These are phyloP conservation scores for Globisporangium paddicum DNA, from an alignment of 352 stramenopile species.

Conservation along the genomic window DNA sequence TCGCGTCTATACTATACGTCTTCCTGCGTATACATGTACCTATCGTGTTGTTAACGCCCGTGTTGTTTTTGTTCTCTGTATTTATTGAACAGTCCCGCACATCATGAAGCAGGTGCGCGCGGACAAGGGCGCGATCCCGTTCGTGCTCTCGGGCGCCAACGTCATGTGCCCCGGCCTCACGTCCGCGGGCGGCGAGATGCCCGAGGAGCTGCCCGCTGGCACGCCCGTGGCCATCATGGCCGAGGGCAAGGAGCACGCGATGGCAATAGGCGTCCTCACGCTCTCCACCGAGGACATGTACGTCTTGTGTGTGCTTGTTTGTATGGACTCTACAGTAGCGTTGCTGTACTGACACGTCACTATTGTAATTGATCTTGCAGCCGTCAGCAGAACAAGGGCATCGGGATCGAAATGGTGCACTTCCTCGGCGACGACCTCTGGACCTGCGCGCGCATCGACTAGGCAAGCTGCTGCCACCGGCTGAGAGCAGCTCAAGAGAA, in stretches of 20 bases:
- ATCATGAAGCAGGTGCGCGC: constrained; percentile 93
- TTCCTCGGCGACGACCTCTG: constrained; percentile 97
- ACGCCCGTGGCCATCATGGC: constrained; percentile 95
- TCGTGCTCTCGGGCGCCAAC: constrained; percentile 96
- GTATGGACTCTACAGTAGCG: background rate
- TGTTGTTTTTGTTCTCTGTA: background rate
- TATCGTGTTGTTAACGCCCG: background rate
- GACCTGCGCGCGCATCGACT: constrained; percentile 80
- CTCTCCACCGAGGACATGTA: constrained; percentile 97
- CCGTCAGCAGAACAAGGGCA: constrained; percentile 94
- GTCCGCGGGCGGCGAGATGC: constrained; percentile 92
- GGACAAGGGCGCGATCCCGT: constrained; percentile 98
- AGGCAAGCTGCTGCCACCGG: constrained; percentile 11
- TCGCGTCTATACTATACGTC: background rate
- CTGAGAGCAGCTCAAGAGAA: background rate
- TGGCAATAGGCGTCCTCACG: constrained; percentile 95
- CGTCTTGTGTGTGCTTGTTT: constrained; percentile 9
- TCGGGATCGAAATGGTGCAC: constrained; percentile 96
- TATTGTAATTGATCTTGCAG: constrained; percentile 27
- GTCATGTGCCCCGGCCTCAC: constrained; percentile 98
- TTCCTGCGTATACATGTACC: no score
- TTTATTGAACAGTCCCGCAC: constrained; percentile 61
- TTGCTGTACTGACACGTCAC: constrained; percentile 1
- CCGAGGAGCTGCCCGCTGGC: constrained; percentile 76
- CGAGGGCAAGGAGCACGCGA: constrained; percentile 96